Evolutionary conservation across 2,329 filamentous ascomycete species (phyloP).

Genomic region (Truncatella angustata): DNA sequence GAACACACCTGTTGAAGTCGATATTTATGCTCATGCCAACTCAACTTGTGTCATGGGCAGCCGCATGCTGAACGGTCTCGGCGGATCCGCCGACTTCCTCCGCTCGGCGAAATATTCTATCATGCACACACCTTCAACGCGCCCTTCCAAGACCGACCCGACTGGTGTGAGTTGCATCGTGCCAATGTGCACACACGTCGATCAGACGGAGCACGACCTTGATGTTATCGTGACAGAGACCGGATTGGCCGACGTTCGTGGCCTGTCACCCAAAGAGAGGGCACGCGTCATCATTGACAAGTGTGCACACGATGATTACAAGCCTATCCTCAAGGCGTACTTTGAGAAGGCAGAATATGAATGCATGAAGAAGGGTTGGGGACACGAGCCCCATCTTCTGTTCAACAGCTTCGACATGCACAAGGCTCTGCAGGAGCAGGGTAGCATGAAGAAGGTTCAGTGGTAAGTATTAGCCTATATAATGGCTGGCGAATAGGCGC

Average conservation of each 20-base stretch:
- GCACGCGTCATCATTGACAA: conserved; percentile 84
- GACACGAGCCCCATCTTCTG: conserved; percentile 84
- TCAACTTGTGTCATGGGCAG: conserved; percentile 85
- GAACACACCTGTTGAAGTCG: conserved; percentile 93
- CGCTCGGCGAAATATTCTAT: conserved; percentile 75
- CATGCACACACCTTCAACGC: conserved; percentile 86
- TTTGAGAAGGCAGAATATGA: conserved; percentile 84
- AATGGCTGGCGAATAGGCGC: conserved; percentile 1
- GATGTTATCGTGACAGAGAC: conserved; percentile 78
- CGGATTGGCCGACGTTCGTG: conserved; percentile 82
- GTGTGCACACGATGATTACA: conserved; percentile 82
- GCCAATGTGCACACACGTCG: conserved; percentile 90
- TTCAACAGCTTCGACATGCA: conserved; percentile 91
- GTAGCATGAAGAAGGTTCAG: conserved; percentile 80
- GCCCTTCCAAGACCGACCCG: conserved; percentile 79
- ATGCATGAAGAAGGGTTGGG: conserved; percentile 82
- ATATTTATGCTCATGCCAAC: conserved; percentile 94
- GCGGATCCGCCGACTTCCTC: conserved; percentile 72
- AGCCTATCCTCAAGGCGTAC: conserved; percentile 78
- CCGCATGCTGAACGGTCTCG: conserved; percentile 75
- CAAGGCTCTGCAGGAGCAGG: conserved; percentile 75
- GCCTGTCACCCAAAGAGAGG: conserved; percentile 74
- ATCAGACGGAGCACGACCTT: conserved; percentile 90
- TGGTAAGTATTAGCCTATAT: conserved; percentile 43
- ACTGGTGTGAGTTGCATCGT: conserved; percentile 83